Base-by-base conservation (phyloP, 2,329 filamentous ascomycete genomes). In the Ramularia collo-cygni region DNA sequence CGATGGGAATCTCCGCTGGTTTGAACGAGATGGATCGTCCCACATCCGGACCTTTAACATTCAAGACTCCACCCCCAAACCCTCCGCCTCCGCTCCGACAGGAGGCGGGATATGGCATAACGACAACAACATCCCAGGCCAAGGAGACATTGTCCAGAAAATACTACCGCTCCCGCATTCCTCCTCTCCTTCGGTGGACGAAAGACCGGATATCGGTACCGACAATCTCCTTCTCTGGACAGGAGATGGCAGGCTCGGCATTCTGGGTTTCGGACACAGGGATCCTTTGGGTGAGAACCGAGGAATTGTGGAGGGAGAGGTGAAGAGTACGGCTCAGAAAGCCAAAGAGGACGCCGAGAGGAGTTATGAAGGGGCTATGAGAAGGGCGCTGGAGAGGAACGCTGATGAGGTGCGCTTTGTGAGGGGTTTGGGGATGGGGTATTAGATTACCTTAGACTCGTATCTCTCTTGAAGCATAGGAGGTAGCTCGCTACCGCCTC, bases 141-240 rank as follows among this genome's bases (percentile, higher is more conserved):
- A 59, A 18, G 83, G 77, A 38, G 87, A 92, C 51, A 81, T 92
- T 43, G 86, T 83, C 4, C 76, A 87, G 51, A 93, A 93, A 59
- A 76, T 95, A 30, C 52, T 90, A 2, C 81, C 85, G 2, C 67
- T 69, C 3, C 36, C 34, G 24, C 16, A 37, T 42, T 19, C 37
- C 46, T 21, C 40, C 21, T n/a, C 24, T 9, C 16, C 37, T 28
- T 34, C 24, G 24, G 19, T 14, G 8, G 10, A 14, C 4, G 16
- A 37, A 16, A 7, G 38, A 44, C 45, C 59, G 0, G 62, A 64
- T 12, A 38, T 53, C 31, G 63, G 51, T 35, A 55, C 62, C 28
- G 79, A 87, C 54, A 82, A 90, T 52, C 63, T 95, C 9, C 62
- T 94, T 3, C 70, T 95, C 33, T 95, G 88, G 88, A 95, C 88